Base-by-base conservation (phyloP, 495 filamentous ascomycete species). In the Aspergillus steynii region DNA sequence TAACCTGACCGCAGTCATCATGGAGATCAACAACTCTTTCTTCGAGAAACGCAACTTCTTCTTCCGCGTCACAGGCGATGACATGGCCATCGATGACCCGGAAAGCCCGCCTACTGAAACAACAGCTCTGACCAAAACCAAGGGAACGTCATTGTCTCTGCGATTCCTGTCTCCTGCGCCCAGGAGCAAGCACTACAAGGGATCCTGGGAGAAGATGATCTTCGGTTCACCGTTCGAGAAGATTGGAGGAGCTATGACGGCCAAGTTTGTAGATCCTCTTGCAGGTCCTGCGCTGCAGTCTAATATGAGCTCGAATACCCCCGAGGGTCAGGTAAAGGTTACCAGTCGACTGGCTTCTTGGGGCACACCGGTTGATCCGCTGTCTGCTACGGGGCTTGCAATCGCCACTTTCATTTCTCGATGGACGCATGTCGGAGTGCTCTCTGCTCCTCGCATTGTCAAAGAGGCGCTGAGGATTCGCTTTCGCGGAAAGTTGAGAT, bases 21-120 rank as follows among this genome's bases (percentile, higher is more conserved):
- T 54, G 55, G 49, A 29, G 9, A 50, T 50, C 20, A 48, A 57
- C 10, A 57, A 57, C 27, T 57, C 55, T 9, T 57, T 49, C 45
- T 28, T 6, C 27, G 55, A 57, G 28, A 28, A 32, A 8, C 14
- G 45, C 4, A 57, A 29, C 25, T 29, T 32, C 25, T 57, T 57
- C 27, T 49, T 29, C 42, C 42, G 20, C 4, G 14, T 57, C 2
- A 31, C 42, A 7, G 45, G 37, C 9, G 37, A 42, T 42, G 37
- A 15, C 4, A 3, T 42, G 1, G 9, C 37, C 4, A 12, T 75
- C 37, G 37, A 42, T 10, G 37, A 42, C 9, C 37, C 37, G 37
- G 37, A 42, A 12, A 42, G 14, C 10, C 3, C 12, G 37, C 37
- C 37, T 10, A 12, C 12, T 8, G 37, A 42, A 14, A 4, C 12